Evolutionary conservation across 1,139 yeast genomes (phyloP).

Genomic region (Kurtzmaniella quercitrusa): DNA sequence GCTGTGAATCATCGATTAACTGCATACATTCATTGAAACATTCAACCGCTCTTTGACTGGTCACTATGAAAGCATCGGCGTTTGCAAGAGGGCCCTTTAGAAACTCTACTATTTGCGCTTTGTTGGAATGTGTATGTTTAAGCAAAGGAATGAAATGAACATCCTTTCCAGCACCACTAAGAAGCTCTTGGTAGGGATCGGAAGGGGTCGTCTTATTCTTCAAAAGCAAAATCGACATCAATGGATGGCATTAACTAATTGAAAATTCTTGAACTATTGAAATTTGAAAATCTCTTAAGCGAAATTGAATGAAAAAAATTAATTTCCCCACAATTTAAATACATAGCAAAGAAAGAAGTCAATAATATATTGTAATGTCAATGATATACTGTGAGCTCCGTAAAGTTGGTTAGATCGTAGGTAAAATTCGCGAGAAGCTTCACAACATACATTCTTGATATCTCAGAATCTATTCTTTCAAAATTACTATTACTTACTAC

Average conservation of each 20-base stretch:
- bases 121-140: conserved; percentile 54
- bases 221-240: conserved; percentile 34
- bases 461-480: no score
- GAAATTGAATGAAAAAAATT: no score
- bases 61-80: conserved; percentile 61
- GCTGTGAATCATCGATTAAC: conserved; percentile 11
- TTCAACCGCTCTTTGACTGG: conserved; percentile 91
- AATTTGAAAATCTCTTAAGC: no score
- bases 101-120: conserved; percentile 36
- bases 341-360: no score
- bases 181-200: conserved; percentile 56
- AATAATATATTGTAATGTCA: no score
- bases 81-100: conserved; percentile 42
- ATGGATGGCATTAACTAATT: no score
- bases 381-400: no score
- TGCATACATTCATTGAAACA: conserved; percentile 50
- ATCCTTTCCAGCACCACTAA: conserved; percentile 28
- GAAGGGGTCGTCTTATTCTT: conserved; percentile 65
- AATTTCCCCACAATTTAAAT: background rate
- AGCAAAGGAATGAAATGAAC: conserved; percentile 66
- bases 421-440: no score
- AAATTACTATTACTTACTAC: background rate
- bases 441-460: no score
- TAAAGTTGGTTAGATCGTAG: no score
- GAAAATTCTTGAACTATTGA: no score